phyloP scores from a whole-genome alignment of 345 rosid species.

The Euphorbia tirucalli region DNA sequence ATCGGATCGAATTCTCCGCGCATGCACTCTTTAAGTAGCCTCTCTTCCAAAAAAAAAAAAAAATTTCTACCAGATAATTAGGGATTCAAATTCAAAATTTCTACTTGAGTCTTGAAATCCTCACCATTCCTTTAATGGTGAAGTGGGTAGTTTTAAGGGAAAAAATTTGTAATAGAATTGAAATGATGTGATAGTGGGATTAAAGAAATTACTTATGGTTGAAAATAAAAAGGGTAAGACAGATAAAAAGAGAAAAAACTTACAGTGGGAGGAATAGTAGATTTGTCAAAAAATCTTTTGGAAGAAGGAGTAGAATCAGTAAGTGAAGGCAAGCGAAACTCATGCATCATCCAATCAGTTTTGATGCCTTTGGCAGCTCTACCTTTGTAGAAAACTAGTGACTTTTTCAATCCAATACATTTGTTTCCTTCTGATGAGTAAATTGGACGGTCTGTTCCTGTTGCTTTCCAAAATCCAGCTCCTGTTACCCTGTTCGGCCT shows the following conservation, averaged over 20 bases:
- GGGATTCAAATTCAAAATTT: too few species aligned
- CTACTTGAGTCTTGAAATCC: too few species aligned
- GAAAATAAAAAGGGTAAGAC: too few species aligned
- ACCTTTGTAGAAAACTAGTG: constrained; percentile 89
- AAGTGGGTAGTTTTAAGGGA: too few species aligned
- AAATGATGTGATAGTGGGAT: too few species aligned
- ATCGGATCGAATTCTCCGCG: too few species aligned
- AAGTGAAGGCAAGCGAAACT: constrained; percentile 79
- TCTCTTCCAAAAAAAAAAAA: too few species aligned
- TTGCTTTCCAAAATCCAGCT: constrained; percentile 97
- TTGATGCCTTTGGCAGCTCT: constrained; percentile 89
- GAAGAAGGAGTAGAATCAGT: constrained; percentile 46
- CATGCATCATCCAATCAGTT: constrained; percentile 99
- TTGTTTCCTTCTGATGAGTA: constrained; percentile 65
- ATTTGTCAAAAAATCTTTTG: constrained; percentile 54
- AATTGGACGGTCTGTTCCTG: constrained; percentile 92
- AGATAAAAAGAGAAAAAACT: background rate
- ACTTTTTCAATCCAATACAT: constrained; percentile 90
- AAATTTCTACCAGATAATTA: too few species aligned
- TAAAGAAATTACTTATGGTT: too few species aligned
- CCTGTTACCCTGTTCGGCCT: constrained; percentile 93
- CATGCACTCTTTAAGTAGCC: too few species aligned
- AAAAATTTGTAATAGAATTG: too few species aligned
- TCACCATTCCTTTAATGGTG: too few species aligned
- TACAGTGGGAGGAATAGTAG: constrained; percentile 62